Evolutionary conservation across 2,329 filamentous ascomycete genomes (phyloP).

Genomic region (Apiospora saccharicola): DNA sequence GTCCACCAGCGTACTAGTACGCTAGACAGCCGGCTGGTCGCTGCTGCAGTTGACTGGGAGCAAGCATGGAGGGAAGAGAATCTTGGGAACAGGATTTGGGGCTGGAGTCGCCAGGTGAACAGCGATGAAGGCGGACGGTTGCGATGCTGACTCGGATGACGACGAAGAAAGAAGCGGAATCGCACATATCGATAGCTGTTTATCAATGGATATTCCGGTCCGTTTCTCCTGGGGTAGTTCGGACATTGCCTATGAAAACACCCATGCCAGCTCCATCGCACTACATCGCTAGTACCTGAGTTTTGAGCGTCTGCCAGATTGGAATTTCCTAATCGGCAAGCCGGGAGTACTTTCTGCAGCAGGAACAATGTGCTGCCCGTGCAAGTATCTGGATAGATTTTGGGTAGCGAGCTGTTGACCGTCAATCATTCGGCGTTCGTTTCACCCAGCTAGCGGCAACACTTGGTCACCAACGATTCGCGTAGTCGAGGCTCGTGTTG

Average conservation of each 20-base stretch:
- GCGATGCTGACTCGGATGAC: conserved; percentile 15
- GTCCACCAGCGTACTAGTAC: conserved; percentile 7
- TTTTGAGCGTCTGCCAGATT: conserved; percentile 3
- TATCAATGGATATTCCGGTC: conserved; percentile 20
- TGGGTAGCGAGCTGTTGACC: conserved; percentile 7
- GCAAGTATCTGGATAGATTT: conserved; percentile 1
- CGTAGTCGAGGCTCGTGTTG: conserved; percentile 20
- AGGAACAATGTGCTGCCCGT: neutral
- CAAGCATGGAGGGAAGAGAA: neutral
- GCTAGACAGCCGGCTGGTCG: conserved; percentile 13
- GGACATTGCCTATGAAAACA: conserved; percentile 19
- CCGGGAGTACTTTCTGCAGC: neutral
- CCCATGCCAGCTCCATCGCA: conserved; percentile 19
- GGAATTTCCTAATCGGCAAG: neutral
- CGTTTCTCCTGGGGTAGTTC: conserved; percentile 20
- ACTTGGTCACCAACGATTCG: conserved; percentile 16
- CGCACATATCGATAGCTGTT: conserved; percentile 19
- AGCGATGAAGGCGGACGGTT: conserved; percentile 8
- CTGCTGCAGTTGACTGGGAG: neutral
- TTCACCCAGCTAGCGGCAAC: neutral
- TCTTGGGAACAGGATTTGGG: conserved; percentile 7
- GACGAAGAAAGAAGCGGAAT: neutral
- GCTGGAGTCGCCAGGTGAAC: neutral
- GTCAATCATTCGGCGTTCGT: conserved; percentile 2
- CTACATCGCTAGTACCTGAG: conserved; percentile 9